Base-by-base conservation (phyloP, 2,329 filamentous ascomycete genomes). In the Aspergillus intermedius region DNA sequence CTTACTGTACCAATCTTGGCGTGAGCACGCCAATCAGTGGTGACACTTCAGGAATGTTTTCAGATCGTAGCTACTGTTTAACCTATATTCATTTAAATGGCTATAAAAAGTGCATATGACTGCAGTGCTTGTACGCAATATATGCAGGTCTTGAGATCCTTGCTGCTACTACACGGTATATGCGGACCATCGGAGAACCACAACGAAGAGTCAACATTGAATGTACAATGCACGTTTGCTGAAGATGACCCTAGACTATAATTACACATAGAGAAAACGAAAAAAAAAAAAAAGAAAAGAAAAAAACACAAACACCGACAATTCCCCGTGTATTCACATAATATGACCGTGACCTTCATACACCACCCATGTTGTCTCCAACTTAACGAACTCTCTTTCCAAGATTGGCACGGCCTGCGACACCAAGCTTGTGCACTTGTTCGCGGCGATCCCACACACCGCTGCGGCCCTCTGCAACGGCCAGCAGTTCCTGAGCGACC, bases 391-490 rank as follows among this genome's bases (percentile, higher is more conserved):
- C 15, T 22, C 47, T 58, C 49, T 63, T 57, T 44, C 62, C 68
- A 52, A 83, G 62, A 64, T 96, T 97, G 30, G 87, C 85, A 72
- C 93, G 80, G 22, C 87, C 81, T 23, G 82, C 79, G 32, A 91
- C 88, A 53, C 82, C 90, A 58, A 84, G 71, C 79, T 90, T 94
- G 73, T 98, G 93, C 48, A 94, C 73, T 54, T 76, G 72, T 56
- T 79, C 77, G 58, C 93, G 79, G 76, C 82, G 85, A 39, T 95
- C 89, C 93, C 93, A 98, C 42, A 89, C 84, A 21, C 71, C 66
- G 56, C 89, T 94, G 60, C 81, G 81, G 28, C 93, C 93, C 76
- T 97, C 91, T 8, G 94, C 84, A 22, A 97, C 87, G 32, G 86
- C 80, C 47, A 97, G 78, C 51, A 97, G 75, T 77, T 96, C 91